Evolutionary conservation across 1,139 yeast genomes (phyloP).

Genomic region (Zygoascus meyerae): DNA sequence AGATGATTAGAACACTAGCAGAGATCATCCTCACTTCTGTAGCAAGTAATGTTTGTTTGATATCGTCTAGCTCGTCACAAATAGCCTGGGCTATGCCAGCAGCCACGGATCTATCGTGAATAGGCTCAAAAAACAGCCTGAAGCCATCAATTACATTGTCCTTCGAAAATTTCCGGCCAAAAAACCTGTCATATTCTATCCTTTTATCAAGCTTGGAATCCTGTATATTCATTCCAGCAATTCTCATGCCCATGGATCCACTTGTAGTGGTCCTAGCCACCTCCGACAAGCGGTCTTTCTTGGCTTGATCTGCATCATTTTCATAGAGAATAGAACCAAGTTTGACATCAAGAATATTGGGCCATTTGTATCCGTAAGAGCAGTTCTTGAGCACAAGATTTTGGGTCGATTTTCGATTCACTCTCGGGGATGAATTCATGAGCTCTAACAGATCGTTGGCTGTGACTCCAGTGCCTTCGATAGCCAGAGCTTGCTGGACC

Average conservation of each 20-base stretch:
- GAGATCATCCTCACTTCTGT: slow-evolving; percentile 65
- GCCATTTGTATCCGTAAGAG: slow-evolving; percentile 53
- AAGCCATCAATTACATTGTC: slow-evolving; percentile 47
- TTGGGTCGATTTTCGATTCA: slow-evolving; percentile 5
- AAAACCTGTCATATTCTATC: slow-evolving; percentile 54
- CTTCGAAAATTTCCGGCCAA: slow-evolving; percentile 55
- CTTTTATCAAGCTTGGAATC: slow-evolving; percentile 30
- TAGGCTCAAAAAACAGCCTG: slow-evolving; percentile 42
- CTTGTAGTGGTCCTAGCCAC: slow-evolving; percentile 75
- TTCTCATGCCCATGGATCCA: slow-evolving; percentile 64
- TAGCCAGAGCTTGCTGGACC: background rate
- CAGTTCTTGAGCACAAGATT: slow-evolving; percentile 68
- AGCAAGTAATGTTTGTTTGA: slow-evolving; percentile 57
- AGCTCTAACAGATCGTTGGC: slow-evolving; percentile 11
- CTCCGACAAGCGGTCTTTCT: slow-evolving; percentile 50
- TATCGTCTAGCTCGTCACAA: slow-evolving; percentile 51
- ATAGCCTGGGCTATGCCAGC: slow-evolving; percentile 41
- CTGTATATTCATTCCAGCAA: slow-evolving; percentile 81
- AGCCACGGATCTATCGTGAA: slow-evolving; percentile 23
- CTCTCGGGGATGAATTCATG: too few relatives aligned
- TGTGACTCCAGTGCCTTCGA: background rate
- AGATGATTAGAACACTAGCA: slow-evolving; percentile 66
- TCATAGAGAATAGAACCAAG: slow-evolving; percentile 72
- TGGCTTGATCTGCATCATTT: slow-evolving; percentile 46
- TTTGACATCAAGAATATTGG: slow-evolving; percentile 78